Conservation (phyloP, 1,139 yeast genomes). For the Saccharomyces hybrid region DNA sequence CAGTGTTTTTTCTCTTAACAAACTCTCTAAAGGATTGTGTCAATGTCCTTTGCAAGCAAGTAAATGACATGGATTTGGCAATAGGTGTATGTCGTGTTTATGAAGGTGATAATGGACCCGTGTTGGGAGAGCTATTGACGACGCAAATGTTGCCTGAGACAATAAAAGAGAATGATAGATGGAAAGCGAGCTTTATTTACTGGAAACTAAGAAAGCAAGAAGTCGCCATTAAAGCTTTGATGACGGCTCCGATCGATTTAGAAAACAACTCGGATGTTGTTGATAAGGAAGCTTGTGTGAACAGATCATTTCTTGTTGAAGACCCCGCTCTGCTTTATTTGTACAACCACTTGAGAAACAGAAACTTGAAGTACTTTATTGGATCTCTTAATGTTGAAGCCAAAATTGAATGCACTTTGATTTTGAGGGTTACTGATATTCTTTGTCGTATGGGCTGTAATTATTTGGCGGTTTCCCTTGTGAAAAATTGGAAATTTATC, state of each 20-base stretch:
- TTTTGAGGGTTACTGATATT: conserved; percentile 56
- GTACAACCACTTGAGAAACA: conserved; percentile 52
- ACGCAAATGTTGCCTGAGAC: conserved; percentile 53
- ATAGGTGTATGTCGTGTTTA: conserved; percentile 74
- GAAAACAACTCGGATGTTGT: conserved; percentile 26
- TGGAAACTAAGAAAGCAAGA: conserved; percentile 56
- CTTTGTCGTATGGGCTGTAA: conserved; percentile 92
- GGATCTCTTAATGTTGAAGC: conserved; percentile 45
- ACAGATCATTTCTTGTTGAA: conserved; percentile 51
- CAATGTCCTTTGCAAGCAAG: conserved; percentile 58
- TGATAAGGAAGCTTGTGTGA: conserved; percentile 20
- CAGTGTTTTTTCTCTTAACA: conserved; percentile 81
- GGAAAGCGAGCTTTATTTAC: conserved; percentile 78
- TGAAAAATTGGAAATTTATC: conserved; percentile 63
- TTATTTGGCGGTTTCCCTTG: conserved; percentile 54
- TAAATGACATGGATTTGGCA: conserved; percentile 65
- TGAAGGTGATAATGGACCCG: conserved; percentile 49
- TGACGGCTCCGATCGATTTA: conserved; percentile 45
- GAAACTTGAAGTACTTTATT: conserved; percentile 40
- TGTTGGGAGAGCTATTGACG: conserved; percentile 44
- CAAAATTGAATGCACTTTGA: conserved; percentile 50
- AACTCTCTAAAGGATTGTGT: conserved; percentile 71
- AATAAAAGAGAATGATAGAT: conserved; percentile 58
- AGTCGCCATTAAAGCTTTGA: conserved; percentile 56
- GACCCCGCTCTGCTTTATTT: conserved; percentile 76